These are phyloP conservation scores for Aspergillus calidoustus DNA, from an alignment of 2,329 filamentous ascomycete species.

Conservation along the genomic window DNA sequence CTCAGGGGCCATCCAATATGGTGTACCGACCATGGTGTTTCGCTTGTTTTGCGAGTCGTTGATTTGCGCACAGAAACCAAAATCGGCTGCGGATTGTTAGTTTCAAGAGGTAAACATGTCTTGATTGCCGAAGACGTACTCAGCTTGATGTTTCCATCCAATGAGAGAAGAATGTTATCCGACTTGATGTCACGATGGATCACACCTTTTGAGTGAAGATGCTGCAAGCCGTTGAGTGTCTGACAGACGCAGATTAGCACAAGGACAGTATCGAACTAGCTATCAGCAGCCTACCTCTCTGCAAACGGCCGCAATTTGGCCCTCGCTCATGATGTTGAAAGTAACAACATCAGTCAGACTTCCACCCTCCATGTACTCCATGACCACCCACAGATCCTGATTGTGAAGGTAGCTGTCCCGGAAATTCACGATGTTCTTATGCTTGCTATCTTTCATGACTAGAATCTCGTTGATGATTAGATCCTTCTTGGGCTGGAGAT, in stretches of 20 bases:
- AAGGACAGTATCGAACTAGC: neutral
- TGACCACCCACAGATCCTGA: slow-evolving; percentile 96
- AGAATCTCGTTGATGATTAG: slow-evolving; percentile 98
- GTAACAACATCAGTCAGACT: slow-evolving; percentile 98
- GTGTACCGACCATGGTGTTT: slow-evolving; percentile 98
- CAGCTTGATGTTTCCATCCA: slow-evolving; percentile 96
- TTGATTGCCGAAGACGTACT: slow-evolving; percentile 63
- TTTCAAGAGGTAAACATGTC: neutral
- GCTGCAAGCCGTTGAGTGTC: slow-evolving; percentile 87
- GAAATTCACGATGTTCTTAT: slow-evolving; percentile 99
- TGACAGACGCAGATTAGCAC: slow-evolving; percentile 36
- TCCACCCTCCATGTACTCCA: slow-evolving; percentile 99
- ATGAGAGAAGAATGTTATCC: slow-evolving; percentile 91
- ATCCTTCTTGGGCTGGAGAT: slow-evolving; percentile 98
- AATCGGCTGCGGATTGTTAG: slow-evolving; percentile 71
- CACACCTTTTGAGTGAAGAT: slow-evolving; percentile 95
- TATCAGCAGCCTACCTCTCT: slow-evolving; percentile 65
- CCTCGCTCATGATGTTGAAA: slow-evolving; percentile 98
- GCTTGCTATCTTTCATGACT: slow-evolving; percentile 98
- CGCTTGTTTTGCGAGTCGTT: slow-evolving; percentile 97
- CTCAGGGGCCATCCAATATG: slow-evolving; percentile 99
- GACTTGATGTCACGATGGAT: slow-evolving; percentile 99
- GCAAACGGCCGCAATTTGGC: slow-evolving; percentile 94
- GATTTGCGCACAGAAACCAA: slow-evolving; percentile 98
- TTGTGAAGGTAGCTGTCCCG: slow-evolving; percentile 93